These are phyloP conservation scores for Ceratocystiopsis sp. DNA, from an alignment of 2,329 filamentous ascomycete genomes.

Conservation along the genomic window DNA sequence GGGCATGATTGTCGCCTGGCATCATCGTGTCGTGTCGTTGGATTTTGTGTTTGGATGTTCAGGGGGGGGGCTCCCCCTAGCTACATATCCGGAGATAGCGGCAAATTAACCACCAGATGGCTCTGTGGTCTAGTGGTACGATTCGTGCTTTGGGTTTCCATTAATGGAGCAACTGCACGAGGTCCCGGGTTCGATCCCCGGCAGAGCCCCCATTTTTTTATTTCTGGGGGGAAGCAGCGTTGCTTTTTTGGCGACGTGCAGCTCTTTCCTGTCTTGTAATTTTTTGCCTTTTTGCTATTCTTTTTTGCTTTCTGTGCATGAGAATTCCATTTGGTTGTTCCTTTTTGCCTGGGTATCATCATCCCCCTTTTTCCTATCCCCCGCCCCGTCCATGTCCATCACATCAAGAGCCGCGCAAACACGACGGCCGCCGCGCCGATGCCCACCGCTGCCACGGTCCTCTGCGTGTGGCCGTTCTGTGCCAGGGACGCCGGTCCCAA, in stretches of 20 bases:
- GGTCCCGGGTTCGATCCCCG: constrained; percentile 12
- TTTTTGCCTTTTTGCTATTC: background rate
- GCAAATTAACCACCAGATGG: background rate
- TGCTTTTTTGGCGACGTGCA: background rate
- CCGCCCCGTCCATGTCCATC: background rate
- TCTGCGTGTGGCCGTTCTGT: background rate
- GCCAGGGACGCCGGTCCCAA: background rate
- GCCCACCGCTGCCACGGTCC: background rate
- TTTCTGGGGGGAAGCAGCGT: background rate
- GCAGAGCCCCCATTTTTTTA: constrained; percentile 8
- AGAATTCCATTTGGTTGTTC: background rate
- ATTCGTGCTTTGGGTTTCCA: constrained; percentile 11
- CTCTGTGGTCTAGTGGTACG: constrained; percentile 11
- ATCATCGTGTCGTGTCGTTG: too few species aligned
- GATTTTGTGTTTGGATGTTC: too few species aligned
- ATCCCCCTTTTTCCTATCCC: background rate
- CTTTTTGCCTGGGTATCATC: background rate
- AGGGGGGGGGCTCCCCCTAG: background rate
- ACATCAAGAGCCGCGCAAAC: constrained; percentile 6
- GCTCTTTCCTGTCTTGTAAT: background rate
- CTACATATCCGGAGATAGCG: background rate
- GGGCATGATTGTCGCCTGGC: too few species aligned
- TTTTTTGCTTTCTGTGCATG: background rate
- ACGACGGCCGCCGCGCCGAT: constrained; percentile 3
- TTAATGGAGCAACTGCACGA: constrained; percentile 8